Base-by-base conservation (phyloP, 306 rosid species). In the Vigna hirtella region DNA sequence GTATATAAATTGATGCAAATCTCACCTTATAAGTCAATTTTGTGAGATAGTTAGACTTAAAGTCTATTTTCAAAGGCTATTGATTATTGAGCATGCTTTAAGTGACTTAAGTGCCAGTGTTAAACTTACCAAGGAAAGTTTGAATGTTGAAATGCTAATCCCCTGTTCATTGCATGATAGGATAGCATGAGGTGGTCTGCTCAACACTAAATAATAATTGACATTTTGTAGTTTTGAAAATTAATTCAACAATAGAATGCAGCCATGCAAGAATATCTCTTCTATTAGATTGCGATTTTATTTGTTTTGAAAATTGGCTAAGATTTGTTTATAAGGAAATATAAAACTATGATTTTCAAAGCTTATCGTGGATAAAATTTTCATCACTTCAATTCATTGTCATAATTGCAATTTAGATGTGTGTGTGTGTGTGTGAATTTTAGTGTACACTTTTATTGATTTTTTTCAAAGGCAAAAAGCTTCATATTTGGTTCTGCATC, bases 51-150 rank as follows among this genome's bases (percentile, higher is more conserved):
- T 34, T 34, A 34, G 1, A 34, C 38, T 34, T 34, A 34, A 34
- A 30, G 34, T 4, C 34, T 5, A 34, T 4, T 34, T 34, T 34
- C 38, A 4, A 34, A 34, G 38, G 38, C 38, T 4, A 32, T 17
- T 59, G 66, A 59, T 49, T 17, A 49, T 24, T 24, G 22, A 68
- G 63, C 80, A 50, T 73, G 36, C 55, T 50, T 36, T 51, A 34
- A 2, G 13, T 61, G 68, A 70, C 58, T 61, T 62, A 76, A 20
- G 13, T 58, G 47, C 43, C 32, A 36, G 49, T 34, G 43, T 28
- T 47, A 61, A 61, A 49, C 72, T 32, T 65, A 79, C 58, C 66
- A 49, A 48, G 49, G 45, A 70, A 58, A 20, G 56, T 69, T 52
- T 61, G 67, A 50, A 47, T 17, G 36, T 17, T 66, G 72, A 64